Percentiles rank a stretch among this genome's conserved stretches.
Conservation (phyloP, 192 early-diverging fungal genomes). For the Mortierella claussenii region DNA sequence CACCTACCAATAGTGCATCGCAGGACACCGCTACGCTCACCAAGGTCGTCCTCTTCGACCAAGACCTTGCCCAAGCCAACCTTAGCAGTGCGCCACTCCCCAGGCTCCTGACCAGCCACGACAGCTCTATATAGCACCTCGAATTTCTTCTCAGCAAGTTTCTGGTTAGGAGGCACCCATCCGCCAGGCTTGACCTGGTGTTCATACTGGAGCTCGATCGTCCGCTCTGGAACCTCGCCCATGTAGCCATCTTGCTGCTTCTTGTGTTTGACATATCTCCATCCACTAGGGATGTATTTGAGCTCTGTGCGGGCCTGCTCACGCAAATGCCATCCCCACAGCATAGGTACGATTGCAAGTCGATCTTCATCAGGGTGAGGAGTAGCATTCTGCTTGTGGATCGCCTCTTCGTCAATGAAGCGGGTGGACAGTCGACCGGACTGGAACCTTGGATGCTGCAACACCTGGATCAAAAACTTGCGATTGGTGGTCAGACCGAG, state of each 20-base stretch:
- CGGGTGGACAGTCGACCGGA: constrained; percentile 60
- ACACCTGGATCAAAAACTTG: constrained; percentile 61
- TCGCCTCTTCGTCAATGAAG: constrained; percentile 54
- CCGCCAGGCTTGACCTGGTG: constrained; percentile 46
- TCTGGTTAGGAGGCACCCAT: constrained; percentile 46
- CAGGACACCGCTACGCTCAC: constrained; percentile 54
- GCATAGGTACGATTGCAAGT: constrained; percentile 54
- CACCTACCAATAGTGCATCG: constrained; percentile 58
- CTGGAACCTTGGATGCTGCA: constrained; percentile 61
- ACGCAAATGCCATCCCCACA: constrained; percentile 63
- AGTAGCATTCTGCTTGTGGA: constrained; percentile 35
- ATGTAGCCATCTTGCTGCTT: constrained; percentile 51
- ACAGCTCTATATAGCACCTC: constrained; percentile 40
- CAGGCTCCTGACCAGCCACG: constrained; percentile 34
- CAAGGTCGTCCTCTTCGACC: constrained; percentile 54
- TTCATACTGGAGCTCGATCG: constrained; percentile 59
- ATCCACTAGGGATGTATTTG: constrained; percentile 56
- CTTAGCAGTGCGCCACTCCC: constrained; percentile 33
- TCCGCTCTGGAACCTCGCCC: constrained; percentile 42
- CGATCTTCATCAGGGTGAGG: constrained; percentile 43
- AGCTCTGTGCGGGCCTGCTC: constrained; percentile 56
- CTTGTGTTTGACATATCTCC: constrained; percentile 63
- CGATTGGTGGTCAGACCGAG: constrained; percentile 70
- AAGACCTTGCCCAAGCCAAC: constrained; percentile 47
- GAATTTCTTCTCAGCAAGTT: constrained; percentile 53